A percentile compares a stretch with the other conserved stretches of the same genome.
These are phyloP conservation scores for Chaetomiaceae sp. DNA, from an alignment of 2,329 filamentous ascomycete genomes.

Conservation along the genomic window DNA sequence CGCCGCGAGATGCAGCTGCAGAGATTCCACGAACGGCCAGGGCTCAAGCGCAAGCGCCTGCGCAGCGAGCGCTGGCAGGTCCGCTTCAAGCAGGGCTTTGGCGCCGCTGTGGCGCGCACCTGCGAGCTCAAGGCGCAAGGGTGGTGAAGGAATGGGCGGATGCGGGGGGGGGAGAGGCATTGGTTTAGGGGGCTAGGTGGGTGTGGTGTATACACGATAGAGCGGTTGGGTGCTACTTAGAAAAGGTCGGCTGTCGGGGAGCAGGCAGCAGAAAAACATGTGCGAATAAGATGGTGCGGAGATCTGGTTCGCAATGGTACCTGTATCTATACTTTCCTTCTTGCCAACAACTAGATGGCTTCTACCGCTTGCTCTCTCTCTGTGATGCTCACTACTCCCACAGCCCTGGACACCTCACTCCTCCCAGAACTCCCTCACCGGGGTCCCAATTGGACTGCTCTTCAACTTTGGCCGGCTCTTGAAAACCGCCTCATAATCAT, in stretches of 20 bases:
- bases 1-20: constrained; percentile 51
- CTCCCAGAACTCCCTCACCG: constrained; percentile 28
- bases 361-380: neutral
- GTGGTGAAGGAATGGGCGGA: constrained; percentile 49
- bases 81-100: constrained; percentile 65
- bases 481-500: constrained; percentile 77
- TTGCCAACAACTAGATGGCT: neutral
- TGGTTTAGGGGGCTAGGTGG: neutral
- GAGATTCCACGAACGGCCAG: constrained; percentile 67
- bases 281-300: neutral
- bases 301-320: constrained; percentile 3
- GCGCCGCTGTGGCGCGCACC: constrained; percentile 56
- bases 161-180: too few relatives aligned
- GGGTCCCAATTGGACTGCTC: constrained; percentile 60
- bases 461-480: constrained; percentile 76
- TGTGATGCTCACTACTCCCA: too few relatives aligned
- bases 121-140: constrained; percentile 68
- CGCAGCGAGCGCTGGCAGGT: constrained; percentile 61
- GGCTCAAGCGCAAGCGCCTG: constrained; percentile 71
- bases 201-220: neutral
- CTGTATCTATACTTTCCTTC: constrained; percentile 2
- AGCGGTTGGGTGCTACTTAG: too few relatives aligned
- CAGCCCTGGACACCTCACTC: too few relatives aligned
- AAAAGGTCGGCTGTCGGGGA: too few relatives aligned
- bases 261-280: neutral